phyloP scores from a whole-genome alignment of 2,329 filamentous ascomycete genomes.

The Penicillium nordicum region DNA sequence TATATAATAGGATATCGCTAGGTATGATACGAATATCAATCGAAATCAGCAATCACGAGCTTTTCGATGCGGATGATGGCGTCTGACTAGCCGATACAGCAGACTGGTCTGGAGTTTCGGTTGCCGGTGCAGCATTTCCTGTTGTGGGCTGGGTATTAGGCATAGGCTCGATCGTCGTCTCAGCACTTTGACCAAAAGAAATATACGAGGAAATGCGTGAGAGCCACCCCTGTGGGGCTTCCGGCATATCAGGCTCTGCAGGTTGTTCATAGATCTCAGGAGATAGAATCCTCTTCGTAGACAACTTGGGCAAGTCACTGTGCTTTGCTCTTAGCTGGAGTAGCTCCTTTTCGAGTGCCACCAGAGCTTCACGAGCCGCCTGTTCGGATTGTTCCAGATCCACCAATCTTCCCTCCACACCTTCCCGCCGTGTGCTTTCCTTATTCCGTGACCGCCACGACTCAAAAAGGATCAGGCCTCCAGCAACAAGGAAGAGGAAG shows the following conservation, averaged over 20 bases:
- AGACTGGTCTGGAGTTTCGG: not conserved
- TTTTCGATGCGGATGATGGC: not conserved
- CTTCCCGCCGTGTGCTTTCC: slow-evolving; percentile 57
- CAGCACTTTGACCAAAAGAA: slow-evolving; percentile 22
- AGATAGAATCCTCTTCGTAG: slow-evolving; percentile 37
- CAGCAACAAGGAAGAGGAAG: slow-evolving; percentile 64
- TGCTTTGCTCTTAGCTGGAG: slow-evolving; percentile 41
- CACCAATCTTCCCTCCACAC: slow-evolving; percentile 57
- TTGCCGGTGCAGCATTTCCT: slow-evolving; percentile 1
- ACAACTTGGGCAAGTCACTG: slow-evolving; percentile 27
- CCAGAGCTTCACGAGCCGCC: slow-evolving; percentile 38
- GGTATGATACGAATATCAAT: not conserved
- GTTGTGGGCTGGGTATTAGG: slow-evolving; percentile 6
- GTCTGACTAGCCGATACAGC: not conserved
- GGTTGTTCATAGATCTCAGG: slow-evolving; percentile 39
- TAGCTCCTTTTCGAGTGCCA: slow-evolving; percentile 47
- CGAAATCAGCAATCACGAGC: not conserved
- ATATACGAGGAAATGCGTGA: slow-evolving; percentile 35
- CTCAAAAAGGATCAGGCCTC: slow-evolving; percentile 61
- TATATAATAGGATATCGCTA: slow-evolving; percentile 1
- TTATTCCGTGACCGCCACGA: slow-evolving; percentile 60
- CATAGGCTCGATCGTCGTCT: slow-evolving; percentile 9
- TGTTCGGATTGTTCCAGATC: slow-evolving; percentile 54
- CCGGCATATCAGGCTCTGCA: slow-evolving; percentile 12
- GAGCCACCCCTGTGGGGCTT: slow-evolving; percentile 30